Conservation (phyloP, 768 basidiomycete genomes). For the Boletus edulis region DNA sequence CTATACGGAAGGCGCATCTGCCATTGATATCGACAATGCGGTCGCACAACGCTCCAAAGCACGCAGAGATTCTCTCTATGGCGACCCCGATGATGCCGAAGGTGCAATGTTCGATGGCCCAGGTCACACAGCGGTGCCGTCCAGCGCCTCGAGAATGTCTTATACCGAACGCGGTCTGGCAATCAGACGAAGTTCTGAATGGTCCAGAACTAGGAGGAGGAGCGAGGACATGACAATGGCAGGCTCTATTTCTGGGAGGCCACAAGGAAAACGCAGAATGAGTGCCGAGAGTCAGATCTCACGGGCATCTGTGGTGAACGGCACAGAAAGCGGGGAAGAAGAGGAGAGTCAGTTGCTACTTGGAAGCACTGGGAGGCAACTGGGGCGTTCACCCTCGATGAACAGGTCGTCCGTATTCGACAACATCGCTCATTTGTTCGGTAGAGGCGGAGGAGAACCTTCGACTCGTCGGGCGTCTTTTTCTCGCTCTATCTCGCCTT, state of each 20-base stretch:
- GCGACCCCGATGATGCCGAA: constrained; percentile 48
- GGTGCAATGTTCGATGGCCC: constrained; percentile 79
- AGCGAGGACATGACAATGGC: constrained; percentile 41
- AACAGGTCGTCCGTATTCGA: constrained; percentile 50
- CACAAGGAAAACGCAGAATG: constrained; percentile 37
- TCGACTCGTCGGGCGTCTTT: constrained; percentile 51
- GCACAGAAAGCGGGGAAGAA: constrained; percentile 37
- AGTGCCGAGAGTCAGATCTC: constrained; percentile 41
- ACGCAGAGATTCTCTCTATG: constrained; percentile 69
- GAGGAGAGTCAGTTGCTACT: constrained; percentile 33
- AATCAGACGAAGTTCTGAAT: constrained; percentile 53
- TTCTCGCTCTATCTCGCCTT: constrained; percentile 52
- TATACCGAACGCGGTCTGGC: constrained; percentile 43
- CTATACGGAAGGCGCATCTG: constrained; percentile 86
- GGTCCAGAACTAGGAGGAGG: constrained; percentile 47
- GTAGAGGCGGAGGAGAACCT: constrained; percentile 42
- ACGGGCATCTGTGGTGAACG: constrained; percentile 40
- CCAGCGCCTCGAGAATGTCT: constrained; percentile 79
- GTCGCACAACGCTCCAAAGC: constrained; percentile 48
- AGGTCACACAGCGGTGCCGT: constrained; percentile 61
- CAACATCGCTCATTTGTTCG: constrained; percentile 68
- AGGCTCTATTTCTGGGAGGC: constrained; percentile 30
- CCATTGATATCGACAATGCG: constrained; percentile 66
- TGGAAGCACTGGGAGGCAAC: constrained; percentile 29
- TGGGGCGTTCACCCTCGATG: constrained; percentile 37